A percentile compares a stretch with the other conserved stretches of the same genome.
Evolutionary conservation across 805 yeast species (phyloP).

Genomic region (Metschnikowia lachancei): DNA sequence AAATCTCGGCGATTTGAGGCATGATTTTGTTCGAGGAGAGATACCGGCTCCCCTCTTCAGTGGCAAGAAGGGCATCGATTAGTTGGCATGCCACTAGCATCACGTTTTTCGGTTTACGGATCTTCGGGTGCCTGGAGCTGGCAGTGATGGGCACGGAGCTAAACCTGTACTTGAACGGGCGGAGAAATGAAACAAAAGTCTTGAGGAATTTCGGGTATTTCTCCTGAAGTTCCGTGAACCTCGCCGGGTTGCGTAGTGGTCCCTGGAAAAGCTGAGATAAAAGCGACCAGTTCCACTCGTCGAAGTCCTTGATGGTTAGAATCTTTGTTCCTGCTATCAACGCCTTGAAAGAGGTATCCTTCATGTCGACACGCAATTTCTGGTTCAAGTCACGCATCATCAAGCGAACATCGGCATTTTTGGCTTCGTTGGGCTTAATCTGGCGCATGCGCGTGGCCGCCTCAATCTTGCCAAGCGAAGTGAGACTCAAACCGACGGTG

Average conservation of each 20-base stretch:
- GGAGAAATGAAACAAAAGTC: constrained; percentile 75
- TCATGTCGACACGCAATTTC: constrained; percentile 34
- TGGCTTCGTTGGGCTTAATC: background rate
- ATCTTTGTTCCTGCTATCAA: constrained; percentile 69
- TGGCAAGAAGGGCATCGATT: constrained; percentile 59
- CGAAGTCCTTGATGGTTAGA: constrained; percentile 70
- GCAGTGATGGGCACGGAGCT: constrained; percentile 26
- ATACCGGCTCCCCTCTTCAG: constrained; percentile 64
- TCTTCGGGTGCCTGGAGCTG: constrained; percentile 12
- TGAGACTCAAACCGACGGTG: constrained; percentile 9
- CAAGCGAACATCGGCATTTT: constrained; percentile 19
- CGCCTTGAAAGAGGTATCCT: constrained; percentile 65
- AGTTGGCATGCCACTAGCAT: constrained; percentile 74
- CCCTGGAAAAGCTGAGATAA: constrained; percentile 75
- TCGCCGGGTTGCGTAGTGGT: constrained; percentile 67
- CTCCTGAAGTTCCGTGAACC: constrained; percentile 71
- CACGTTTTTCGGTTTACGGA: constrained; percentile 53
- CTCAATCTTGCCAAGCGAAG: constrained; percentile 17
- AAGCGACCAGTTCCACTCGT: constrained; percentile 85
- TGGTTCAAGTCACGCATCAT: constrained; percentile 24
- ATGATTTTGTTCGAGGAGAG: constrained; percentile 71
- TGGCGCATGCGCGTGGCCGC: constrained; percentile 14
- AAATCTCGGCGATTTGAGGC: constrained; percentile 85
- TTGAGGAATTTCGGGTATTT: constrained; percentile 83
- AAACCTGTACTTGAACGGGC: constrained; percentile 89